phyloP scores from a whole-genome alignment of 257 asterid genomes.

The Solanum phureja region DNA sequence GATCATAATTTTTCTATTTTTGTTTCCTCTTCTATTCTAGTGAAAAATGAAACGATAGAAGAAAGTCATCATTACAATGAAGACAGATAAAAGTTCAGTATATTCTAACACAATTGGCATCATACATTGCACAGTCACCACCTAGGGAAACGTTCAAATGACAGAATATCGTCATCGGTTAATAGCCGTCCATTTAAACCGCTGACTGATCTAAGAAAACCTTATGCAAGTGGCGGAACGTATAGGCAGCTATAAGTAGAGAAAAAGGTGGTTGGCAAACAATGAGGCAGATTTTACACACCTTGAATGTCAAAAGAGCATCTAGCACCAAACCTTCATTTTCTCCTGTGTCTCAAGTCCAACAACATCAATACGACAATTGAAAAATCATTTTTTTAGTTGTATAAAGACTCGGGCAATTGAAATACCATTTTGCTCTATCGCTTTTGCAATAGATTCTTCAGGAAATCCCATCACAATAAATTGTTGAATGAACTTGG shows the following conservation, averaged over 20 bases:
- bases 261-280: not conserved
- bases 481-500: constrained; percentile 9
- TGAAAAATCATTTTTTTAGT: not conserved
- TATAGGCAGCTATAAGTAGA: not conserved
- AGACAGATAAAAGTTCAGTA: not conserved
- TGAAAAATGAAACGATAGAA: not conserved
- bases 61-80: not conserved
- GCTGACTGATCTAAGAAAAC: not conserved
- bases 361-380: not conserved
- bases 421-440: constrained; percentile 25
- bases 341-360: constrained; percentile 33
- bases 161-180: not conserved
- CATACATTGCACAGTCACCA: not conserved
- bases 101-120: not conserved
- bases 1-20: not conserved
- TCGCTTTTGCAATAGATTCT: constrained; percentile 22
- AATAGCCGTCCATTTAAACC: not conserved
- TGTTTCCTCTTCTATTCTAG: not conserved
- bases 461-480: constrained; percentile 28
- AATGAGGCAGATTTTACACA: constrained; percentile 16
- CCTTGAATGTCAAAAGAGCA: constrained; percentile 49
- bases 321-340: constrained; percentile 46
- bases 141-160: not conserved
- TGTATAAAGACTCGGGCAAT: not conserved
- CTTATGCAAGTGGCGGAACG: not conserved